A percentile compares a stretch with the other conserved stretches of the same genome.
phyloP scores from a whole-genome alignment of 1,284 basidiomycete species.

The Phenoliferia sp. region DNA sequence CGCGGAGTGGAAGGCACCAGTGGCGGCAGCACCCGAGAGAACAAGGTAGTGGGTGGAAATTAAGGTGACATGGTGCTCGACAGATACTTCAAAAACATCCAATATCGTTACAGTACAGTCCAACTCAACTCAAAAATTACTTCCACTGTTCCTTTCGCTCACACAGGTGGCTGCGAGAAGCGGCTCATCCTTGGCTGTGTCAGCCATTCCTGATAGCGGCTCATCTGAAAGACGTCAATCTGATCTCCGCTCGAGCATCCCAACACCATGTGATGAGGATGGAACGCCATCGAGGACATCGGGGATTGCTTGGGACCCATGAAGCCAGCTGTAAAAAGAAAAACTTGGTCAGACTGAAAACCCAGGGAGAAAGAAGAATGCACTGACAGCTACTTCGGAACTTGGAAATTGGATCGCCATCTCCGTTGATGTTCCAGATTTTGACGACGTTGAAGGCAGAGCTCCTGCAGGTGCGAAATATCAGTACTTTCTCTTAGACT shows the following conservation, averaged over 20 bases:
- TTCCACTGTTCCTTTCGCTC: background rate
- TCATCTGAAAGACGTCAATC: conserved; percentile 11
- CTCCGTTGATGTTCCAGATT: conserved; percentile 34
- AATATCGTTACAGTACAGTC: background rate
- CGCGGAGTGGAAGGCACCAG: conserved; percentile 26
- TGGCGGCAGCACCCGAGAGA: background rate
- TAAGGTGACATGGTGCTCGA: too few relatives aligned
- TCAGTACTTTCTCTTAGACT: background rate
- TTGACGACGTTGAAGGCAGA: conserved; percentile 35
- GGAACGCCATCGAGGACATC: conserved; percentile 35
- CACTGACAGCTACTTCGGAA: conserved; percentile 34
- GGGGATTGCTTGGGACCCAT: conserved; percentile 8
- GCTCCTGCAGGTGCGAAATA: background rate
- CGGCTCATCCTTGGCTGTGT: background rate
- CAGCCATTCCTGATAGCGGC: background rate
- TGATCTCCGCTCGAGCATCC: conserved; percentile 21
- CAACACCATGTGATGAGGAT: conserved; percentile 39
- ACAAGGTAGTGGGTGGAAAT: background rate
- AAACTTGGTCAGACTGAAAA: background rate
- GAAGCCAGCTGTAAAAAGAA: background rate
- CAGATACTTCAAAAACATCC: too few relatives aligned
- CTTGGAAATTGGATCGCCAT: conserved; percentile 33
- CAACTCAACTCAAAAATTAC: background rate
- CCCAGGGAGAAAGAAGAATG: background rate
- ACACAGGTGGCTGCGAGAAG: background rate